phyloP scores from a whole-genome alignment of 495 filamentous ascomycete genomes.

The Clohesyomyces aquaticus region DNA sequence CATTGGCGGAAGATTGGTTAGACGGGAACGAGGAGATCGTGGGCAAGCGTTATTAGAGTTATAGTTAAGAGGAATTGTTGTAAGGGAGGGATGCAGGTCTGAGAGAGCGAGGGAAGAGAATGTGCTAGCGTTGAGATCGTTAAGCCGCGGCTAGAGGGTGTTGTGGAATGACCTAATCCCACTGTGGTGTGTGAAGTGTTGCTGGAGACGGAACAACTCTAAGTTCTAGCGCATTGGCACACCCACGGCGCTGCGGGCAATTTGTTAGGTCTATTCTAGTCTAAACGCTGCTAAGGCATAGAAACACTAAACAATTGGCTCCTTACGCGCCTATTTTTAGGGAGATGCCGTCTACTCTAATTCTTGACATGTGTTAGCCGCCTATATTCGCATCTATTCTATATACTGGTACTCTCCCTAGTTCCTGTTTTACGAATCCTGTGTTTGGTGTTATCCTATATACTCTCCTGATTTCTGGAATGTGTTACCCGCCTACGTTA shows the following conservation, averaged over 20 bases:
- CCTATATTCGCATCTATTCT: constrained; percentile 1
- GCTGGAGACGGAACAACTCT: no score
- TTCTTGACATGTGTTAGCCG: constrained; percentile 2
- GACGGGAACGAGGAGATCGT: constrained; percentile 35
- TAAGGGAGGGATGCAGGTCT: constrained; percentile 7
- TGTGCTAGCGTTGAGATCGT: no score
- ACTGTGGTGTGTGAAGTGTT: no score
- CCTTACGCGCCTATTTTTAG: no score
- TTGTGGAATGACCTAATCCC: no score
- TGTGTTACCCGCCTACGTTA: no score
- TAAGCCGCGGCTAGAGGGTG: no score
- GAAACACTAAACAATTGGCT: constrained; percentile 2
- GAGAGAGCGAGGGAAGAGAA: no score
- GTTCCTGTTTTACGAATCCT: background rate
- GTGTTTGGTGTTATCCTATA: background rate
- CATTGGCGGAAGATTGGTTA: no score
- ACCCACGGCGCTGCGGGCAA: no score
- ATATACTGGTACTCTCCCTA: constrained; percentile 3
- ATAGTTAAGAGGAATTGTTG: constrained; percentile 30
- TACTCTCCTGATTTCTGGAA: no score
- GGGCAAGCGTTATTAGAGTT: constrained; percentile 37
- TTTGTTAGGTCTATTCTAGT: constrained; percentile 3
- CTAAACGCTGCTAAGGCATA: background rate
- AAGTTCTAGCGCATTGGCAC: no score
- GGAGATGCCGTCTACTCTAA: constrained; percentile 1